Percentiles rank a stretch among this genome's conserved stretches.
phyloP scores from a whole-genome alignment of 176 grass and related monocot species.

The Oryza meridionalis region DNA sequence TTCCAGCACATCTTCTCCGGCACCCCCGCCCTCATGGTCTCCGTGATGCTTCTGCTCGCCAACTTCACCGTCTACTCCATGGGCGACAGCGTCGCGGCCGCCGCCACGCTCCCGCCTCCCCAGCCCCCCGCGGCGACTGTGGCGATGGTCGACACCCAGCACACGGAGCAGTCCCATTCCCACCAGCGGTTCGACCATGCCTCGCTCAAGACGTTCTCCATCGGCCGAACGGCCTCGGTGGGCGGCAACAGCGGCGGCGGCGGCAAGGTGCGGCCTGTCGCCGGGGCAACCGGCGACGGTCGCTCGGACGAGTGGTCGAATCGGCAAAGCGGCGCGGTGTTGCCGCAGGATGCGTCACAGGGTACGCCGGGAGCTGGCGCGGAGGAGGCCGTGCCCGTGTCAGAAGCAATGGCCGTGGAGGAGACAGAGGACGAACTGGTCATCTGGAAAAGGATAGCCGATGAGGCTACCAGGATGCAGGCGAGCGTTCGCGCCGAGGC shows the following conservation, averaged over 20 bases:
- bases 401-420: neutral
- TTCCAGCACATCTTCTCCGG: constrained; percentile 97
- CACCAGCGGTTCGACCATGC: constrained; percentile 38
- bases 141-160: constrained; percentile 49
- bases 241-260: constrained; percentile 69
- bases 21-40: constrained; percentile 92
- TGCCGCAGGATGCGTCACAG: constrained; percentile 33
- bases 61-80: constrained; percentile 98
- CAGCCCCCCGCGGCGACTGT: constrained; percentile 8
- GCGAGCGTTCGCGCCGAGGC: constrained; percentile 49
- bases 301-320: constrained; percentile 50
- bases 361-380: neutral
- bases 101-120: constrained; percentile 43
- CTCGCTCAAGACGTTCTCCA: constrained; percentile 51
- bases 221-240: constrained; percentile 53
- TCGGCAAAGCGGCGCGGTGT: constrained; percentile 36
- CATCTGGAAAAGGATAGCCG: constrained; percentile 63
- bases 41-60: constrained; percentile 91
- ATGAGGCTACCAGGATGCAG: constrained; percentile 70
- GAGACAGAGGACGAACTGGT: constrained; percentile 55
- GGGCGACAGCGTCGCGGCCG: constrained; percentile 41
- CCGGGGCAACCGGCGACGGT: constrained; percentile 73
- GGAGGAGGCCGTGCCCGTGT: constrained; percentile 14
- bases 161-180: constrained; percentile 22
- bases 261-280: constrained; percentile 67